Evolutionary conservation across 192 early-diverging fungal species (phyloP).

Genomic region (Paraglomus occultum): DNA sequence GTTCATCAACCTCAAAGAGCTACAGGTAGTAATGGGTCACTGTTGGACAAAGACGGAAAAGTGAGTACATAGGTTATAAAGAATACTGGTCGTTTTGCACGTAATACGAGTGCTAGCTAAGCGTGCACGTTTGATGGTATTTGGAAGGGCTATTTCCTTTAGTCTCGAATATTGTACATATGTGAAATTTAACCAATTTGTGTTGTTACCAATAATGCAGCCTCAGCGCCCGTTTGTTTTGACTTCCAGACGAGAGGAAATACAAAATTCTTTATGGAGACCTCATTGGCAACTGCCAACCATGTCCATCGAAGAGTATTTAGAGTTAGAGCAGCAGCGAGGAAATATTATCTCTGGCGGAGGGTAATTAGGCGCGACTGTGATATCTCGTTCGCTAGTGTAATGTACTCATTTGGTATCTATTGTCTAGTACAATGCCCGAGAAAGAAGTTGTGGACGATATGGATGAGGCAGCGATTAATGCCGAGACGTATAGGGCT

Average conservation of each 20-base stretch:
- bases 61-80: slow-evolving; percentile 27
- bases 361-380: slow-evolving; percentile 46
- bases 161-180: not conserved
- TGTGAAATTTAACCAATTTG: slow-evolving; percentile 14
- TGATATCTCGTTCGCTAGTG: not conserved
- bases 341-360: slow-evolving; percentile 91
- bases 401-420: not conserved
- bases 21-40: slow-evolving; percentile 45
- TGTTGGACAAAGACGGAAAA: slow-evolving; percentile 50
- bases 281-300: slow-evolving; percentile 88
- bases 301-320: slow-evolving; percentile 95
- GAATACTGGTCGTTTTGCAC: not conserved
- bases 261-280: slow-evolving; percentile 80
- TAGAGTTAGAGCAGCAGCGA: slow-evolving; percentile 79
- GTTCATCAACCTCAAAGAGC: slow-evolving; percentile 22
- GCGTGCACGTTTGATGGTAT: slow-evolving; percentile 22
- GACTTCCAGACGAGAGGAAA: slow-evolving; percentile 67
- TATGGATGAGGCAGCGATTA: slow-evolving; percentile 72
- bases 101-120: slow-evolving; percentile 16
- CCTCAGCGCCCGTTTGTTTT: slow-evolving; percentile 88
- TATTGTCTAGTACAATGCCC: slow-evolving; percentile 55
- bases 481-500: slow-evolving; percentile 83
- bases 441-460: slow-evolving; percentile 75
- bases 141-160: slow-evolving; percentile 23
- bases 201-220: slow-evolving; percentile 9